These are phyloP conservation scores for Solanum commersonii DNA, from an alignment of 257 asterid species.

Conservation along the genomic window DNA sequence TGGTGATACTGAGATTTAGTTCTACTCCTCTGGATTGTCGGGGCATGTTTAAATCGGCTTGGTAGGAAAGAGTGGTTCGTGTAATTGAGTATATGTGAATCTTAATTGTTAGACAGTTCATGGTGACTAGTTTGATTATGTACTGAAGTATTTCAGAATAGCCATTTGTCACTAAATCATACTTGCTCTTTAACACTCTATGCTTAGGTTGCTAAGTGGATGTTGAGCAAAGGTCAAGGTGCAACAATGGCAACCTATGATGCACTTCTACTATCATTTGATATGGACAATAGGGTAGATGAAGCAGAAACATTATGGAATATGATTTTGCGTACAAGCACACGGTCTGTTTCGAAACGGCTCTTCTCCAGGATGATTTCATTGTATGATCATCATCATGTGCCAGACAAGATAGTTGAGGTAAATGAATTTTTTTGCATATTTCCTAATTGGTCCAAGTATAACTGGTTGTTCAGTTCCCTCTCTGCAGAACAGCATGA, in stretches of 20 bases:
- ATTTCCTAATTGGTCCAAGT: background rate
- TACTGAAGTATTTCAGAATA: background rate
- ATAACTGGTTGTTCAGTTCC: background rate
- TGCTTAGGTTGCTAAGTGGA: slow-evolving; percentile 9
- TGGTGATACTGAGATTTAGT: background rate
- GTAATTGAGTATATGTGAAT: background rate
- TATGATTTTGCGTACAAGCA: slow-evolving; percentile 56
- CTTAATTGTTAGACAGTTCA: background rate
- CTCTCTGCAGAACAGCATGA: background rate
- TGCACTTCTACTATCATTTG: slow-evolving; percentile 69
- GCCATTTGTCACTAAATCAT: background rate
- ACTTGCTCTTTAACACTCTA: background rate
- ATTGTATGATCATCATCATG: slow-evolving; percentile 61
- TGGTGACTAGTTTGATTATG: background rate
- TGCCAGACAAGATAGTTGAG: slow-evolving; percentile 57
- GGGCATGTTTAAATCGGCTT: background rate
- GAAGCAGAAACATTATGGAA: slow-evolving; percentile 81
- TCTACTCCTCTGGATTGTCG: background rate
- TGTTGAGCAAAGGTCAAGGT: slow-evolving; percentile 13
- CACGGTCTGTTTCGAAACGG: slow-evolving; percentile 70
- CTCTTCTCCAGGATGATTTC: slow-evolving; percentile 85
- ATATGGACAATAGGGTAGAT: slow-evolving; percentile 74
- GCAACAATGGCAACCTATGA: slow-evolving; percentile 57
- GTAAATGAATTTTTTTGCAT: slow-evolving; percentile 21
- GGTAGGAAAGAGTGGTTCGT: background rate